These are phyloP conservation scores for Calonectria henricotiae DNA, from an alignment of 2,329 filamentous ascomycete genomes.

Conservation along the genomic window DNA sequence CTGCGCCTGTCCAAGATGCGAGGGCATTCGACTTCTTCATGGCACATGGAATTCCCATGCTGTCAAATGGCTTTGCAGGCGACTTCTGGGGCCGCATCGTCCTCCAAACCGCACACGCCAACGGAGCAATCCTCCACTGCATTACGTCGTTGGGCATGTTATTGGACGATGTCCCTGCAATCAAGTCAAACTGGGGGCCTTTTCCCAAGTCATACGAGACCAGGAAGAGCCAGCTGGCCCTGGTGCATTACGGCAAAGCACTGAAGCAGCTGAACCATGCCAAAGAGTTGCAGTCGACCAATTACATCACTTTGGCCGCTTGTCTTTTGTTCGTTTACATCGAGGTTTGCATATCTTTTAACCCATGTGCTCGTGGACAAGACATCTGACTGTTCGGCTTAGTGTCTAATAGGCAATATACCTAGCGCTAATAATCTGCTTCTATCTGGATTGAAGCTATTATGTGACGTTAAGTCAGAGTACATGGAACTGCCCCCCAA, in stretches of 20 bases:
- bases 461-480: background rate
- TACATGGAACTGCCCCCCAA: background rate
- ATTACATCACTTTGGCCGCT: background rate
- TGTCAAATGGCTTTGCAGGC: background rate
- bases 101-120: background rate
- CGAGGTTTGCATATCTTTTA: background rate
- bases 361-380: background rate
- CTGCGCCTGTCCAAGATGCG: background rate
- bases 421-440: background rate
- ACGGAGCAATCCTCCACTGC: constrained; percentile 3
- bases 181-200: constrained; percentile 9
- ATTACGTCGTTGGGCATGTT: background rate
- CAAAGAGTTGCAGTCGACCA: background rate
- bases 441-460: background rate
- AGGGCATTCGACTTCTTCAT: background rate
- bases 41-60: constrained; percentile 3
- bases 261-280: constrained; percentile 3
- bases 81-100: constrained; percentile 19
- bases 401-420: constrained; percentile 12
- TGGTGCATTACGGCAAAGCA: background rate
- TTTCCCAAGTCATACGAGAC: background rate
- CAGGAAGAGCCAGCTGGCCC: constrained; percentile 5
- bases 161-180: background rate
- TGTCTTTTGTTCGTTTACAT: constrained; percentile 6
- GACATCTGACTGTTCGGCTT: background rate